Base-by-base conservation (phyloP, 2,329 filamentous ascomycete genomes). In the Sclerotinia sclerotiorum region DNA sequence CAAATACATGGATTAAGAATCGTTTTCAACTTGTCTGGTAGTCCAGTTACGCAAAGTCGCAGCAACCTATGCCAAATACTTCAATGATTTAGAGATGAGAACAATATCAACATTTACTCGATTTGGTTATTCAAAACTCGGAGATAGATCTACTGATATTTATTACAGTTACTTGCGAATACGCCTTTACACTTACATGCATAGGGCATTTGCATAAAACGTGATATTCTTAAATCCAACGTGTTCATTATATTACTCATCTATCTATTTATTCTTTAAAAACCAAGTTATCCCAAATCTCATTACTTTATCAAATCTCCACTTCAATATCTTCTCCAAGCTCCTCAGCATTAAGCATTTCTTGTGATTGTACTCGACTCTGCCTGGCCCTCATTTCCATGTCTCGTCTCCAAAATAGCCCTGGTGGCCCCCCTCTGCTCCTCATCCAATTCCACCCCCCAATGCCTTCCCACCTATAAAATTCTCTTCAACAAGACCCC, bases 11-110 rank as follows among this genome's bases (percentile, higher is more conserved):
- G 58, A 58, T 66, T 10, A 35, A 66, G 49, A 8, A 32, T 39
- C n/a, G 24, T 35, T 60, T 65, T 29, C 15, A 49, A 49, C 44
- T 58, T 35, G 42, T n/a, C 63, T 66, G 63, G 63, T 19, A 66
- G 63, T 66, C 63, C 63, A 58, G 63, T 51, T 21, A 48, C 49
- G 29, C 42, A 58, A 51, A 17, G 46, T 51, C 21, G 32, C 32
- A 42, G 46, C 3, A 24, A 27, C 42, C 15, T 51, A 42, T 27
- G 32, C 46, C 19, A 24, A 51, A 19, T 42, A 15, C 60, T 49
- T 62, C 58, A 19, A 49, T 17, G 3, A 11, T 61, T 21, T 17
- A 27, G 24, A 3, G 1, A 19, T 24, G 13, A 17, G 13, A 7
- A 49, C 6, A 10, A 21, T 19, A 27, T 42, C n/a, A 19, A 39